Evolutionary conservation across 441 rosid species (phyloP), one percentile per base, ranked within the genome.

Genomic region (Aquilaria agallochum): DNA sequence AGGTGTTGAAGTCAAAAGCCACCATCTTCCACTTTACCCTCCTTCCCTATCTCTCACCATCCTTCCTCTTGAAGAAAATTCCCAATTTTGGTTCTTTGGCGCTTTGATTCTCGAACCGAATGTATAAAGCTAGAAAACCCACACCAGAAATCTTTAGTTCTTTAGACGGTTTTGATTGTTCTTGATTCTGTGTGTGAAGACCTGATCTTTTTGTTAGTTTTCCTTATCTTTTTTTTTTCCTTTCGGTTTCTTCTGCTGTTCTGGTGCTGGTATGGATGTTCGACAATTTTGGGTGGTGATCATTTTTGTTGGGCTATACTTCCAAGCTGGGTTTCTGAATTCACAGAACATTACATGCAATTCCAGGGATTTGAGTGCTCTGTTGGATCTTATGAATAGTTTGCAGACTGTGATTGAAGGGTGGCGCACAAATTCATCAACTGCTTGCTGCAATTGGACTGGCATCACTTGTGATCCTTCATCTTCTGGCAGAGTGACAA

Each of bases 371-470:
- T 72, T 72, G 36, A 67, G 20, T 3, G 92, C 89, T 9, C 78
- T 91, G 34, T 76, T 27, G 49, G 80, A 65, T 60, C 83, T 91
- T 69, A 36, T 59, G 69, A 51, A 61, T 1, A 76, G 70, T 48
- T 67, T 87, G 62, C 75, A 76, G 5, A 69, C 74, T 10, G 68
- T 62, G 6, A 76, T 84, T 65, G 72, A 63, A 0, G 83, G 65
- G 6, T 87, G 91, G 90, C 56, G 5, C 2, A 31, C 62, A 11
- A 66, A 72, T 63, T 59, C 76, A 4, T 67, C 77, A 3, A 15
- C 64, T 4, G 72, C 76, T 59, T 89, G 96, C 75, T 92, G 98
- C 49, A 27, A 44, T 32, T 92, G 96, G 98, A 60, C 46, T 1
- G 95, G 98, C 58, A 56, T 89, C 73, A 62, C 77, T 20, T 89